phyloP scores from a whole-genome alignment of 2,329 filamentous ascomycete genomes.

The Phoma sp. region DNA sequence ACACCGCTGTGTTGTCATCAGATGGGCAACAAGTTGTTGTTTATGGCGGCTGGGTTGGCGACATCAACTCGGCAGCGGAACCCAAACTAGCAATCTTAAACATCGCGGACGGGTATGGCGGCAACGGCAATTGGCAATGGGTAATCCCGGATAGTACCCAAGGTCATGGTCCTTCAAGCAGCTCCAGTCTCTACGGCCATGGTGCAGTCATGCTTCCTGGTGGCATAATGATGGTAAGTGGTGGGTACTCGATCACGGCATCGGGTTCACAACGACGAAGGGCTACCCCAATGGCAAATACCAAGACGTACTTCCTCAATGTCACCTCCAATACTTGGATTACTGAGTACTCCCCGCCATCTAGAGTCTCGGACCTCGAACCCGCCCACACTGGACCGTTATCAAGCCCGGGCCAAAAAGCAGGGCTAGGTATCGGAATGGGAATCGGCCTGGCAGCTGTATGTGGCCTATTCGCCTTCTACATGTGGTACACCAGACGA shows the following conservation, averaged over 20 bases:
- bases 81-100: slow-evolving; percentile 83
- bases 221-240: slow-evolving; percentile 67
- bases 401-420: slow-evolving; percentile 55
- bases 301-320: slow-evolving; percentile 66
- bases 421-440: slow-evolving; percentile 55
- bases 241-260: slow-evolving; percentile 62
- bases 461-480: slow-evolving; percentile 52
- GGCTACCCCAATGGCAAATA: slow-evolving; percentile 49
- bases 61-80: slow-evolving; percentile 75
- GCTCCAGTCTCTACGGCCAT: slow-evolving; percentile 66
- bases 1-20: slow-evolving; percentile 80
- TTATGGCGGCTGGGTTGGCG: slow-evolving; percentile 91
- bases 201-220: slow-evolving; percentile 68
- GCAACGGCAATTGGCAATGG: slow-evolving; percentile 72
- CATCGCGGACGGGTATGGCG: slow-evolving; percentile 76
- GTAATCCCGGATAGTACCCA: slow-evolving; percentile 61
- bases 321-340: slow-evolving; percentile 67
- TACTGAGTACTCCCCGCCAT: slow-evolving; percentile 62
- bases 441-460: slow-evolving; percentile 54
- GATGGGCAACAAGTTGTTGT: slow-evolving; percentile 82
- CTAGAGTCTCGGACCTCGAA: slow-evolving; percentile 20
- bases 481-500: slow-evolving; percentile 56
- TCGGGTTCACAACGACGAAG: slow-evolving; percentile 47
- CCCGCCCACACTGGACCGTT: slow-evolving; percentile 42
- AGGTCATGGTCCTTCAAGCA: slow-evolving; percentile 52